Conservation (phyloP, 345 rosid genomes). For the Salix udensis region DNA sequence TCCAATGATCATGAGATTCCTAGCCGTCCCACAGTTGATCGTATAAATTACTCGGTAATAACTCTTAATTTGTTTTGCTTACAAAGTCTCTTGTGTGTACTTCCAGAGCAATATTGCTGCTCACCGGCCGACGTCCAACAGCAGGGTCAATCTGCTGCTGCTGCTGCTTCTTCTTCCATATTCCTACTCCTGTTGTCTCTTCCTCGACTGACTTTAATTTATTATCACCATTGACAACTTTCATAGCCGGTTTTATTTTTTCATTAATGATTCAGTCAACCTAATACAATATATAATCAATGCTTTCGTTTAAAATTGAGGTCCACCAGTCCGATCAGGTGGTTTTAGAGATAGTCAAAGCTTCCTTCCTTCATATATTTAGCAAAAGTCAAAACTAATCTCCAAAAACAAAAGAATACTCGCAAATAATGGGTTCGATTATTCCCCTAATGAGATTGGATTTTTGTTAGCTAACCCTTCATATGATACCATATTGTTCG, state of each 20-base stretch:
- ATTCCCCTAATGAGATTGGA: not conserved
- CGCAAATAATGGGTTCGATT: not conserved
- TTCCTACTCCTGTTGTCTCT: too few relatives aligned
- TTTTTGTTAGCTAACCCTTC: not conserved
- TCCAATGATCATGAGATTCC: too few relatives aligned
- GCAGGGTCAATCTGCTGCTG: too few relatives aligned
- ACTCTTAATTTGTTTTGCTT: too few relatives aligned
- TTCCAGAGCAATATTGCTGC: too few relatives aligned
- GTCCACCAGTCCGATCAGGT: not conserved
- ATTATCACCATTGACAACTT: not conserved
- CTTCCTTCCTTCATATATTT: too few relatives aligned
- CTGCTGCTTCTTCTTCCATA: too few relatives aligned
- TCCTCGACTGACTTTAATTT: not conserved
- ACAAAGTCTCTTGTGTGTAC: too few relatives aligned
- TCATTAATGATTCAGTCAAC: not conserved
- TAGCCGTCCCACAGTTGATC: too few relatives aligned
- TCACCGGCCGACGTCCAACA: too few relatives aligned
- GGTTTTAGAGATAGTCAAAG: not conserved
- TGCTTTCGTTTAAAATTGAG: not conserved
- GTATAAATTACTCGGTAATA: too few relatives aligned
- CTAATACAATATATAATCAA: not conserved
- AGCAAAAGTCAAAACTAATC: too few relatives aligned
- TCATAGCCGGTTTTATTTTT: not conserved
- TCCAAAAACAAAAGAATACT: not conserved
- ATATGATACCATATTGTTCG: not conserved